Conservation (phyloP, 2,329 filamentous ascomycete species). For the Monosporascus ibericus region DNA sequence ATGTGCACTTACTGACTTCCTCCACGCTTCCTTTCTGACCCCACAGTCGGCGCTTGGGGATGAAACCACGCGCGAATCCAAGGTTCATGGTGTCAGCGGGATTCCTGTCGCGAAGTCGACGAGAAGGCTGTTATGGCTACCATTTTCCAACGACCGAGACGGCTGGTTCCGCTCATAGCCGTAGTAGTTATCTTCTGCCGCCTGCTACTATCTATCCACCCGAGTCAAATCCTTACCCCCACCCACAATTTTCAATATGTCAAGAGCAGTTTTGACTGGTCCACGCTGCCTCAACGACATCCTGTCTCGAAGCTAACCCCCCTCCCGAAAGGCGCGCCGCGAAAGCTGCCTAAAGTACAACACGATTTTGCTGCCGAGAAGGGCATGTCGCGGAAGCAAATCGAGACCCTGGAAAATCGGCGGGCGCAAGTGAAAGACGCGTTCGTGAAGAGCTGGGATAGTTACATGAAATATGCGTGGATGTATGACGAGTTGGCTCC, state of each 20-base stretch:
- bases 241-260: conserved; percentile 22
- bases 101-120: no score
- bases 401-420: background rate
- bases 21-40: no score
- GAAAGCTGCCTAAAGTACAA: conserved; percentile 20
- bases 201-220: conserved; percentile 19
- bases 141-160: conserved; percentile 20
- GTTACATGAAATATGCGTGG: conserved; percentile 49
- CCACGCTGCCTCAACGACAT: conserved; percentile 17
- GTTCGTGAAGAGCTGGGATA: conserved; percentile 35
- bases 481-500: conserved; percentile 45
- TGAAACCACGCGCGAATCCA: no score
- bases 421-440: background rate
- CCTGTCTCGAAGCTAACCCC: conserved; percentile 20
- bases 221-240: conserved; percentile 9
- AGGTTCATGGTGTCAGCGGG: no score
- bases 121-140: conserved; percentile 11
- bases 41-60: no score
- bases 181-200: conserved; percentile 18
- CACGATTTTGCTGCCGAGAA: conserved; percentile 20
- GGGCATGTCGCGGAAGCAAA: conserved; percentile 8
- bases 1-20: no score
- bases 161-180: conserved; percentile 10
- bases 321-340: conserved; percentile 19
- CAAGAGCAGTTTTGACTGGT: conserved; percentile 23